Evolutionary conservation across 768 basidiomycete species (phyloP).

Genomic region (Trametes gibbosa): DNA sequence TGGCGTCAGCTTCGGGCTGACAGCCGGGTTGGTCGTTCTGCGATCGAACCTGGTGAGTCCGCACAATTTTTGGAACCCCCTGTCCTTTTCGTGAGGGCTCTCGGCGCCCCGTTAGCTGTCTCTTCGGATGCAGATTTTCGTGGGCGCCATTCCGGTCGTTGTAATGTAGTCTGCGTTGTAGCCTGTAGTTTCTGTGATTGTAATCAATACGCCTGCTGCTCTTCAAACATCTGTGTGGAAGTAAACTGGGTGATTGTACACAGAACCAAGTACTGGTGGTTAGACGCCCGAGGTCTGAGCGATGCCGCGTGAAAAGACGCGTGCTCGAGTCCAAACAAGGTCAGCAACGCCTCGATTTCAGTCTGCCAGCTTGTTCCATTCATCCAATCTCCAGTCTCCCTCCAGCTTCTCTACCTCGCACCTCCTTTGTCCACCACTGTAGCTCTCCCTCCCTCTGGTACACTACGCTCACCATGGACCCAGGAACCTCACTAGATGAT

Average conservation of each 20-base stretch:
- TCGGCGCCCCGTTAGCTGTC: constrained; percentile 3
- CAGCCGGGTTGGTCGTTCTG: neutral
- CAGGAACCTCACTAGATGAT: constrained; percentile 65
- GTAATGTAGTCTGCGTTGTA: neutral
- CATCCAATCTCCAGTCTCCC: neutral
- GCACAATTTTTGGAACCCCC: constrained; percentile 34
- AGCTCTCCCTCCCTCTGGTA: neutral
- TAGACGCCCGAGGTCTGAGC: constrained; percentile 1
- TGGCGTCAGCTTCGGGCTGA: constrained; percentile 4
- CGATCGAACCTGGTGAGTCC: constrained; percentile 5
- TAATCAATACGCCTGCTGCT: no score
- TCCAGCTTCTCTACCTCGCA: neutral
- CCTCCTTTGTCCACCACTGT: neutral
- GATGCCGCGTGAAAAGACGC: constrained; percentile 1
- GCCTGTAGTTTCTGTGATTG: neutral
- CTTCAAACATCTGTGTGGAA: no score
- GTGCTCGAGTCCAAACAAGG: constrained; percentile 19
- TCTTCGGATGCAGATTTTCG: constrained; percentile 13
- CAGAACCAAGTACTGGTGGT: neutral
- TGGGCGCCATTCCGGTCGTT: neutral
- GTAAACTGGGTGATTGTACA: no score
- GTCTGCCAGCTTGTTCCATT: constrained; percentile 15
- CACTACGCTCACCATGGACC: constrained; percentile 52
- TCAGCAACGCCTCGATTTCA: constrained; percentile 18
- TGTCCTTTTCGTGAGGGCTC: constrained; percentile 36